These are phyloP conservation scores for Botryotinia narcissicola DNA, from an alignment of 2,329 filamentous ascomycete species.

Conservation along the genomic window DNA sequence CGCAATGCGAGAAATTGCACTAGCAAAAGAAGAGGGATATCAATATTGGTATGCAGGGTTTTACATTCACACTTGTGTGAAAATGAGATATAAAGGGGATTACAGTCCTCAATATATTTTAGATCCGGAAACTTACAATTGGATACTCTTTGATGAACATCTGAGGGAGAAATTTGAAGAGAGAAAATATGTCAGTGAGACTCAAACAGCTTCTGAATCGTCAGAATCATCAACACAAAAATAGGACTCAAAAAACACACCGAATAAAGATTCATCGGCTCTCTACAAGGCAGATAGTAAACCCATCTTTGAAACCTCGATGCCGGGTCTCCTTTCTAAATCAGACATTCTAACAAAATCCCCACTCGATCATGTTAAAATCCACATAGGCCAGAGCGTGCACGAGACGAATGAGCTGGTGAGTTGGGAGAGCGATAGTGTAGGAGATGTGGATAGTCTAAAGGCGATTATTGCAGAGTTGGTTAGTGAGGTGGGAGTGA, in stretches of 20 bases:
- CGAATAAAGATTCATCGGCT: conserved; percentile 21
- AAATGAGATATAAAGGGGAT: conserved; percentile 84
- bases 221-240: conserved; percentile 10
- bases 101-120: conserved; percentile 73
- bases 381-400: conserved; percentile 45
- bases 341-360: conserved; percentile 50
- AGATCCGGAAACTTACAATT: conserved; percentile 63
- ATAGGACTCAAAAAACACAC: conserved; percentile 8
- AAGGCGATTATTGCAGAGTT: conserved; percentile 66
- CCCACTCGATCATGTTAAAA: conserved; percentile 57
- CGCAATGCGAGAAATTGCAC: conserved; percentile 68
- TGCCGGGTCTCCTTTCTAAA: conserved; percentile 64
- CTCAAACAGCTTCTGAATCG: background rate
- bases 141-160: conserved; percentile 55
- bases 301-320: conserved; percentile 55
- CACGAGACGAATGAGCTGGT: conserved; percentile 32
- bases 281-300: conserved; percentile 30
- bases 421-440: conserved; percentile 57
- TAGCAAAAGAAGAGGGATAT: conserved; percentile 68
- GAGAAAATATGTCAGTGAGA: conserved; percentile 31
- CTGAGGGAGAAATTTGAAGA: conserved; percentile 49
- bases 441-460: conserved; percentile 51
- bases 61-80: conserved; percentile 77
- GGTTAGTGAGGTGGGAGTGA: conserved; percentile 62
- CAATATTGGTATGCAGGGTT: conserved; percentile 80